Evolutionary conservation across 2,329 filamentous ascomycete species (phyloP), one percentile per base, ranked within the genome.

Genomic region (Trichoderma arundinaceum): DNA sequence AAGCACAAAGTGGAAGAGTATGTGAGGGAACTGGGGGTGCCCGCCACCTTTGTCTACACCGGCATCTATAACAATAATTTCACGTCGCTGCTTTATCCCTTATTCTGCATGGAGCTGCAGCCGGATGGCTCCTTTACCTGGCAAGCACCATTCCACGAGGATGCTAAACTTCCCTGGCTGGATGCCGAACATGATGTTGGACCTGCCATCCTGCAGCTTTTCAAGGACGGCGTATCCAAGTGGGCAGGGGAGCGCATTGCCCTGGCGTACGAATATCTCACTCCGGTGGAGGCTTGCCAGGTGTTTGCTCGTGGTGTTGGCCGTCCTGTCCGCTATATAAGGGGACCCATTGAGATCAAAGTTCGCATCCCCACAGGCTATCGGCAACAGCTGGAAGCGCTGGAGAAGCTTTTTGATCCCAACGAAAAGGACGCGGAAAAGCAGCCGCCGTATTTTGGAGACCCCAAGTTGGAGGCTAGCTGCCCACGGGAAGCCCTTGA

Each of bases 41-140:
- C 92, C 0, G 89, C 94, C 1, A 98, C 94, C 0, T 98, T 97
- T 77, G 90, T 97, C 70, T 97, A 97, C 78, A 92, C 94, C 9
- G 95, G 94, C 67, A 97, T 97, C 72, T 99, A 98, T 83, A 97
- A 98, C 83, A 98, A 98, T 80, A 98, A 99, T 77, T 99, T 98
- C 79, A 98, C 94, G 35, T 95, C 92, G 53, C 84, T 97, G 38
- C 88, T 88, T 1, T 98, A 97, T 74, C 95, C 95, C 1, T 84
- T 98, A 4, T 98, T 98, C 81, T 95, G 94, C 79, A 96, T 97
- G 91, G 92, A 96, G 69, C 81, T 96, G 53, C 89, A 92, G 77
- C 77, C 83, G 1, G 92, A 97, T 72, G 93, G 92, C 17, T 93
- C 91, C 62, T 97, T 97, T 76, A 82, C 90, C 66, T 98, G 95